These are phyloP conservation scores for Bipolaris zeicola DNA, from an alignment of 2,329 filamentous ascomycete species.

Conservation along the genomic window DNA sequence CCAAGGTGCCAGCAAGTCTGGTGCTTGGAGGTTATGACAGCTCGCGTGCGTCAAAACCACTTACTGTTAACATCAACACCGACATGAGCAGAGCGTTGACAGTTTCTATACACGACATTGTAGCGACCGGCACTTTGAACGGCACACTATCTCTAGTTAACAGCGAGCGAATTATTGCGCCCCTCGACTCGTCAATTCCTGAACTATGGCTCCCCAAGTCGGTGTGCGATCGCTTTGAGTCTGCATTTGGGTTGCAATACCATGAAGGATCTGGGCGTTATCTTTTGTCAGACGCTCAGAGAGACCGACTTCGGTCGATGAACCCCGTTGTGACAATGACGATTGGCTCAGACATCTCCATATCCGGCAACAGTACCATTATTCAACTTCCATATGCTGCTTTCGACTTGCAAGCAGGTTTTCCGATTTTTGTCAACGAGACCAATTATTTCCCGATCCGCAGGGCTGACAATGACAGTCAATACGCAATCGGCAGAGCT, in stretches of 20 bases:
- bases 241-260: constrained; percentile 1
- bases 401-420: constrained; percentile 51
- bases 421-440: constrained; percentile 58
- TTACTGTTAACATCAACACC: background rate
- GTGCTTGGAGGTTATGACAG: constrained; percentile 1
- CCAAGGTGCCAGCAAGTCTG: background rate
- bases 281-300: background rate
- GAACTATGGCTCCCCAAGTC: constrained; percentile 3
- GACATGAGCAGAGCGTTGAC: background rate
- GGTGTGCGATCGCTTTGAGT: constrained; percentile 3
- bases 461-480: constrained; percentile 52
- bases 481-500: constrained; percentile 66
- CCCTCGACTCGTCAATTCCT: background rate
- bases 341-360: background rate
- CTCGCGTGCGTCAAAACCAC: background rate
- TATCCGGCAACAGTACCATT: background rate
- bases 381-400: constrained; percentile 53
- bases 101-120: background rate
- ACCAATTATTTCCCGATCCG: background rate
- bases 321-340: background rate
- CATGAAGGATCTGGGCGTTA: background rate
- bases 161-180: background rate
- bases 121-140: background rate
- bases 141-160: background rate
- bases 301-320: background rate